Base-by-base conservation (phyloP, 208 protist species). In the Trypanosoma congolense region DNA sequence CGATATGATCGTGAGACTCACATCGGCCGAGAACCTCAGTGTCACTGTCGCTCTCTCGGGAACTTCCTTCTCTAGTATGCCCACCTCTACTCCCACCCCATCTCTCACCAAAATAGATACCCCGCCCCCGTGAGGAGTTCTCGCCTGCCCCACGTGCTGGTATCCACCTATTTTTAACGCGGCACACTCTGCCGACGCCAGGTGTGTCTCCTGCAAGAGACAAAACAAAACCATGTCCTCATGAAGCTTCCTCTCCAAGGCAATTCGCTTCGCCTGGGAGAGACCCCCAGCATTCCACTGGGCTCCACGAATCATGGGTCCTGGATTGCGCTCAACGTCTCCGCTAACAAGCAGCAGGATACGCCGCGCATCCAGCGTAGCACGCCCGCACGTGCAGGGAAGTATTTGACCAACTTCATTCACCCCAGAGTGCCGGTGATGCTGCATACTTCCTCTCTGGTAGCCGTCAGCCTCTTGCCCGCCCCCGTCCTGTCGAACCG, bases 381-480 rank as follows among this genome's bases (percentile, higher is more conserved):
- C 41, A 62, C 33, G 56, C 0, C 25, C 25, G 56, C 56, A 62
- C 25, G 36, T 62, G 56, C 56, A 53, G 56, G 31, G 31, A 31
- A 40, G 36, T 3, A 30, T 9, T 62, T 30, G 1, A 47, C n/a
- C 19, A 18, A 22, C 10, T 46, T 31, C 10, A 10, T 54, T 52
- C 30, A 54, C 41, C 48, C 56, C 41, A 52, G 56, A 62, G 56
- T 26, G 4, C 33, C 44, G 45, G 29, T 58, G 43, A 21, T 18
- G 21, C 40, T n/a, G 2, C 48, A 33, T 54, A 28, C 56, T 48
- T 41, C 43, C 25, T 30, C 56, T 62, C 56, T 62, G 56, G 56
- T 54, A 10, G 56, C 44, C 56, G 45, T 8, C 4, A 54, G 45
- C 44, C 56, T 3, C 14, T 22, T 43, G 4, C 2, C 44, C 53